phyloP scores from a whole-genome alignment of 2,329 filamentous ascomycete genomes.

The Fusarium coffeatum region DNA sequence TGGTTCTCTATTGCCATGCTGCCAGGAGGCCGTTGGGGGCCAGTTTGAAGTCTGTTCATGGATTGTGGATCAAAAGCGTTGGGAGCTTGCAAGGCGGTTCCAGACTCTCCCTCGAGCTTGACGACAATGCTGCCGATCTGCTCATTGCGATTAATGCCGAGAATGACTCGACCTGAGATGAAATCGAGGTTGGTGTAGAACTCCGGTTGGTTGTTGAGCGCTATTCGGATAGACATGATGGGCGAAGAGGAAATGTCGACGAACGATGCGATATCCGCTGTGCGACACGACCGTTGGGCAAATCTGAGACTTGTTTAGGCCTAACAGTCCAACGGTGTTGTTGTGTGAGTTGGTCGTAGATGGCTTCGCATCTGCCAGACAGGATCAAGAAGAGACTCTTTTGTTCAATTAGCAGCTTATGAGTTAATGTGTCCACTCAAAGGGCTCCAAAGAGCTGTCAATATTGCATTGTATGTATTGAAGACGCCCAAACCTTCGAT shows the following conservation, averaged over 20 bases:
- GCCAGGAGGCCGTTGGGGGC: constrained; percentile 52
- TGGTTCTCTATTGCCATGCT: constrained; percentile 68
- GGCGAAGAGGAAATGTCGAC: constrained; percentile 12
- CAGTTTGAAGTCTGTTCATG: constrained; percentile 47
- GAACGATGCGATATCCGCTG: not conserved
- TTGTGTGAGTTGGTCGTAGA: constrained; percentile 20
- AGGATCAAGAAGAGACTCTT: not conserved
- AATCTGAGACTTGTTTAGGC: constrained; percentile 10
- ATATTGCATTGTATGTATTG: constrained; percentile 13
- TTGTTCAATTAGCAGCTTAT: not conserved
- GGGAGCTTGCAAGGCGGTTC: constrained; percentile 70
- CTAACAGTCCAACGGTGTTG: constrained; percentile 25
- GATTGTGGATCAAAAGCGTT: constrained; percentile 58
- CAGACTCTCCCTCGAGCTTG: constrained; percentile 84
- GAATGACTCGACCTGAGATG: constrained; percentile 71
- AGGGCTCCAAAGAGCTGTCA: constrained; percentile 24
- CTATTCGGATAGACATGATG: constrained; percentile 74
- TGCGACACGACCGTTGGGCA: constrained; percentile 25
- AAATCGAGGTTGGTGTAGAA: constrained; percentile 85
- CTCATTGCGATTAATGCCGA: constrained; percentile 73
- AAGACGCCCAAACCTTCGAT: constrained; percentile 4
- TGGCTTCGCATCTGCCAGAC: not conserved
- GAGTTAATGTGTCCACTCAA: constrained; percentile 1
- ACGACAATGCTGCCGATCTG: constrained; percentile 78
- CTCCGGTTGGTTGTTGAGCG: constrained; percentile 73